Conservation (phyloP, 1,284 basidiomycete genomes). For the Trametes pubescens region DNA sequence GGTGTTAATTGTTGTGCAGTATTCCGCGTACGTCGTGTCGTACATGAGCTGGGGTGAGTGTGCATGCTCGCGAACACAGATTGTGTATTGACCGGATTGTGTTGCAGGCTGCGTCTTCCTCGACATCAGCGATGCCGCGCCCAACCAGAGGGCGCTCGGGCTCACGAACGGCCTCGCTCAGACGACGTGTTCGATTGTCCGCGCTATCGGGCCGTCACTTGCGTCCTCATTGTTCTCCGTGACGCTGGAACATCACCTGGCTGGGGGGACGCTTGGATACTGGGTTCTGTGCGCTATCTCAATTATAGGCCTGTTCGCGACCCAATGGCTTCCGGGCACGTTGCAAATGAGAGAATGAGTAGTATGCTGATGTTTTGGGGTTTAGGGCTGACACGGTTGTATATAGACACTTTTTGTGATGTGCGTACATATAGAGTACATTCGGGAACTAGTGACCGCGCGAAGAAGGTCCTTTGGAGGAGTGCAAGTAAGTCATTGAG, state of each 20-base stretch:
- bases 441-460: too few species aligned
- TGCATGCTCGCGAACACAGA: conserved; percentile 24
- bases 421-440: not conserved
- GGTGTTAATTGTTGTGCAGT: conserved; percentile 28
- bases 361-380: not conserved
- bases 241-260: conserved; percentile 53
- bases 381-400: not conserved
- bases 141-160: conserved; percentile 69
- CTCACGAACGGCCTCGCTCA: conserved; percentile 69
- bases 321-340: conserved; percentile 15
- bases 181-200: conserved; percentile 48
- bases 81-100: not conserved
- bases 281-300: conserved; percentile 32
- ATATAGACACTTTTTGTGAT: too few species aligned
- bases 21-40: conserved; percentile 23
- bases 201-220: conserved; percentile 75
- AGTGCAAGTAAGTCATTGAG: too few species aligned
- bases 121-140: conserved; percentile 64
- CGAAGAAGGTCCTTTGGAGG: too few species aligned
- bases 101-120: conserved; percentile 42
- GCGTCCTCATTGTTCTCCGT: conserved; percentile 71
- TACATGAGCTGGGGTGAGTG: conserved; percentile 31
- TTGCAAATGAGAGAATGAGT: not conserved
- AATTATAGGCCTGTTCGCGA: conserved; percentile 16
- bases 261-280: conserved; percentile 38